Conservation (phyloP, 306 rosid genomes). For the Potentilla sterilis region DNA sequence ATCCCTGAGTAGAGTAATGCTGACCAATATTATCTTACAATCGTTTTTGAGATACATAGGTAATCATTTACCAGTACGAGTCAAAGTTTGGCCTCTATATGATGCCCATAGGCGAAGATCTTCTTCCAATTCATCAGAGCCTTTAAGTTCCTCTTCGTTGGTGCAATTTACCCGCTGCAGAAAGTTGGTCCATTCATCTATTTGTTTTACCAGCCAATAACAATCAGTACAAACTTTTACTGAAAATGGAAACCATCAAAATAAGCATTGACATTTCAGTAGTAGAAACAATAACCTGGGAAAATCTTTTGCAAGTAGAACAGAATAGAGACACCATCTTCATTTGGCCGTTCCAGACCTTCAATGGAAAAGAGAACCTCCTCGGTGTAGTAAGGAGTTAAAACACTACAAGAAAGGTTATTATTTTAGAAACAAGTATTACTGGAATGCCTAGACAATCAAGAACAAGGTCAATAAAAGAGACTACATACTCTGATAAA, state of each 20-base stretch:
- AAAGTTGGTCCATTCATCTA: conserved; percentile 97
- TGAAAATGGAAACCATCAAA: not conserved
- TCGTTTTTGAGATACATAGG: not conserved
- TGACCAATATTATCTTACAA: too few species aligned
- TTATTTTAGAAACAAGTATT: conserved; percentile 2
- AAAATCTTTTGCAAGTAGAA: conserved; percentile 91
- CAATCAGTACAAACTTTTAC: not conserved
- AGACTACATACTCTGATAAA: not conserved
- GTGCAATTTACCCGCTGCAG: conserved; percentile 59
- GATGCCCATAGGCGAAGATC: conserved; percentile 97
- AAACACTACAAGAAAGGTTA: conserved; percentile 54
- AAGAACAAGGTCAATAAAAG: not conserved
- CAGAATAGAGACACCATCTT: conserved; percentile 93
- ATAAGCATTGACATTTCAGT: not conserved
- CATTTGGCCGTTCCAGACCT: conserved; percentile 73
- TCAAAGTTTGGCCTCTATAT: conserved; percentile 93
- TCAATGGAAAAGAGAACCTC: conserved; percentile 86
- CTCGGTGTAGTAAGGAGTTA: conserved; percentile 92
- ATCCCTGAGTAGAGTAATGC: conserved; percentile 9
- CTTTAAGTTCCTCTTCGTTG: conserved; percentile 74
- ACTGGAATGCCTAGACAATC: not conserved
- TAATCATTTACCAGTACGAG: conserved; percentile 64
- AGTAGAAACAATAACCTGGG: conserved; percentile 56
- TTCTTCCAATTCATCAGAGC: conserved; percentile 63
- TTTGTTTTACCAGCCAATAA: conserved; percentile 21